Base-by-base conservation (phyloP, 2,329 filamentous ascomycete genomes). In the Truncatella angustata region DNA sequence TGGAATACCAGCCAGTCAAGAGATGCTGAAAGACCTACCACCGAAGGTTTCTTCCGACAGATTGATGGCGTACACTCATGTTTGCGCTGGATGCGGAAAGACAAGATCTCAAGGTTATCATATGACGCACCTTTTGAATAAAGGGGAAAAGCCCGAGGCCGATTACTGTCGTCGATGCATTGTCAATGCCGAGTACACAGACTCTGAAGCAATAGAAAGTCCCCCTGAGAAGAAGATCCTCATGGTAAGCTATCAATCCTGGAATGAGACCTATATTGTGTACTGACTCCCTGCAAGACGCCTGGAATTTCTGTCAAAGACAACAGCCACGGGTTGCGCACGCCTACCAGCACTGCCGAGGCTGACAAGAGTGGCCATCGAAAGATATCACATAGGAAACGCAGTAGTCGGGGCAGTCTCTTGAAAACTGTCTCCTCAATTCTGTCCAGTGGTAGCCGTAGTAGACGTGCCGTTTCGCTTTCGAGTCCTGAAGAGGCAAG, bases 91-190 rank as follows among this genome's bases (percentile, higher is more conserved):
- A 12, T 55, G 53, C 42, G 53, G 53, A 11, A 53, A 51, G 32
- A 42, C 21, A 14, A 36, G 53, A 51, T 55, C 53, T 4, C 40
- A 42, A 14, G 53, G 53, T 5, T 55, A 55, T n/a, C 53, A 55
- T 23, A 50, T 55, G 42, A 44, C 46, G n/a, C 47, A 55, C 18
- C 40, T 23, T 11, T 35, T 55, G 11, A 51, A 52, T 21, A 20
- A 16, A n/a, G 53, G 47, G 5, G 50, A 53, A 28, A 16, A 14
- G 2, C 46, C 50, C 18, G 42, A 43, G 37, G 16, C 40, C 5
- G 53, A 36, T 24, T 55, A 50, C 21, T 55, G 53, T 23, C 53
- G 53, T 5, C 35, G 42, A n/a, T 55, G 53, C 32, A 40, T 53
- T 30, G 46, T 47, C 2, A 30, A 16, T 26, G 53, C 53, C 6